Percentiles rank a stretch among this genome's conserved stretches.
phyloP scores from a whole-genome alignment of 257 asterid genomes.

The Nicotiana benthamiana region DNA sequence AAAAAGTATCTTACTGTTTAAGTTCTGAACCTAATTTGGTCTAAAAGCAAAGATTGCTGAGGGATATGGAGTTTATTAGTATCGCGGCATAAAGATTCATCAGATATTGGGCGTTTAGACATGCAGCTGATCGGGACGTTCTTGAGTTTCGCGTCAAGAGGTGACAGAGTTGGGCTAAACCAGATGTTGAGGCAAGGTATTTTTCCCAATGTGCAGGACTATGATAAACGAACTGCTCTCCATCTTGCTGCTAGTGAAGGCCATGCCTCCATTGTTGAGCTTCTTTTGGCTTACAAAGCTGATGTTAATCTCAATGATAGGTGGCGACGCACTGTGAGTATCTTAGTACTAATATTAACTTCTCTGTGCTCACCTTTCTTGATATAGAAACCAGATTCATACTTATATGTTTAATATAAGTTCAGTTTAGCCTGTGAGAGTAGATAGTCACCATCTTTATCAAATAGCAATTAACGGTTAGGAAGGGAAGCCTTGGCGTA shows the following conservation, averaged over 20 bases:
- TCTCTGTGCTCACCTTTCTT: too few relatives aligned
- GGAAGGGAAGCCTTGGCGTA: too few relatives aligned
- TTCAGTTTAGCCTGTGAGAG: too few relatives aligned
- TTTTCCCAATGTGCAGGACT: constrained; percentile 53
- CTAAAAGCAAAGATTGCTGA: not conserved
- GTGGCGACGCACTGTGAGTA: constrained; percentile 44
- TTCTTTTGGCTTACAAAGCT: constrained; percentile 49
- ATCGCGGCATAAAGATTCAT: constrained; percentile 16
- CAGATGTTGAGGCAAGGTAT: constrained; percentile 45
- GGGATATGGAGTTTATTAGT: not conserved
- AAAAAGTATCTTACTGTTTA: too few relatives aligned
- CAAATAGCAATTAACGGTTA: too few relatives aligned
- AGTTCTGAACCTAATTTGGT: too few relatives aligned
- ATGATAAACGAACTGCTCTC: constrained; percentile 50
- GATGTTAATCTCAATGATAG: constrained; percentile 53
- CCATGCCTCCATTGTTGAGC: constrained; percentile 56
- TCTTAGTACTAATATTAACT: not conserved
- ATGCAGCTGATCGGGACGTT: constrained; percentile 50
- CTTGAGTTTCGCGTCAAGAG: constrained; percentile 58
- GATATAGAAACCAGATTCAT: too few relatives aligned
- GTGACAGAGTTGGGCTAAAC: constrained; percentile 57
- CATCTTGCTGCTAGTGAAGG: constrained; percentile 70
- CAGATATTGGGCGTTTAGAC: constrained; percentile 21
- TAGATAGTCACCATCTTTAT: too few relatives aligned
- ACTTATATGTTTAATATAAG: too few relatives aligned